Evolutionary conservation across 2,329 filamentous ascomycete genomes (phyloP).

Genomic region (Berkeleyomyces basicola): DNA sequence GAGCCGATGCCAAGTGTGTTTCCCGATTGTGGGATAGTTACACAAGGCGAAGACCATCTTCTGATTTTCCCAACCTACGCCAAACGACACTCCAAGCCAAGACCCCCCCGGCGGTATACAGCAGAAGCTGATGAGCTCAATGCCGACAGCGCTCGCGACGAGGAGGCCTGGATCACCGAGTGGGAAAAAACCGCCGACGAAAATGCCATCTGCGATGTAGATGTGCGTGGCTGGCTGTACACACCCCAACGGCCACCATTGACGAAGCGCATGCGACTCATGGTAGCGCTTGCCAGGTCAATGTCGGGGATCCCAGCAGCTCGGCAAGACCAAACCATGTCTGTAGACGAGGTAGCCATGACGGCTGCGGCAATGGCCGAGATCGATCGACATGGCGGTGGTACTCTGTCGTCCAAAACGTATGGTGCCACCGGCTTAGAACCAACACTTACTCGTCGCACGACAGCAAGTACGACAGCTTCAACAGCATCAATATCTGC

Average conservation of each 20-base stretch:
- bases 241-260: slow-evolving; percentile 69
- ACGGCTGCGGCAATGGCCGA: slow-evolving; percentile 52
- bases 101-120: not conserved
- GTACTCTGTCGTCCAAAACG: not conserved
- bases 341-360: slow-evolving; percentile 1
- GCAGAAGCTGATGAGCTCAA: slow-evolving; percentile 19
- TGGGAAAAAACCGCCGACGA: slow-evolving; percentile 70
- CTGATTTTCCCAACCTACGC: slow-evolving; percentile 91
- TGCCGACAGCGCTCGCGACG: slow-evolving; percentile 35
- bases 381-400: slow-evolving; percentile 38
- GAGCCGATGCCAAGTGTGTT: slow-evolving; percentile 56
- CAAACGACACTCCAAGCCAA: slow-evolving; percentile 37
- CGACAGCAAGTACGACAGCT: not conserved
- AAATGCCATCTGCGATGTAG: slow-evolving; percentile 78
- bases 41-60: slow-evolving; percentile 76
- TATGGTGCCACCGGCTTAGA: not conserved
- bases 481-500: not conserved
- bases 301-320: slow-evolving; percentile 73
- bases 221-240: slow-evolving; percentile 92
- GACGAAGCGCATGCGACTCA: slow-evolving; percentile 69
- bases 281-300: slow-evolving; percentile 73
- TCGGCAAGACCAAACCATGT: slow-evolving; percentile 20
- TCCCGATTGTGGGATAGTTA: slow-evolving; percentile 66
- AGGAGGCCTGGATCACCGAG: slow-evolving; percentile 60
- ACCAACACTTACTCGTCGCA: not conserved